These are phyloP conservation scores for Leersia perrieri DNA, from an alignment of 176 grass and related monocot genomes.

Conservation along the genomic window DNA sequence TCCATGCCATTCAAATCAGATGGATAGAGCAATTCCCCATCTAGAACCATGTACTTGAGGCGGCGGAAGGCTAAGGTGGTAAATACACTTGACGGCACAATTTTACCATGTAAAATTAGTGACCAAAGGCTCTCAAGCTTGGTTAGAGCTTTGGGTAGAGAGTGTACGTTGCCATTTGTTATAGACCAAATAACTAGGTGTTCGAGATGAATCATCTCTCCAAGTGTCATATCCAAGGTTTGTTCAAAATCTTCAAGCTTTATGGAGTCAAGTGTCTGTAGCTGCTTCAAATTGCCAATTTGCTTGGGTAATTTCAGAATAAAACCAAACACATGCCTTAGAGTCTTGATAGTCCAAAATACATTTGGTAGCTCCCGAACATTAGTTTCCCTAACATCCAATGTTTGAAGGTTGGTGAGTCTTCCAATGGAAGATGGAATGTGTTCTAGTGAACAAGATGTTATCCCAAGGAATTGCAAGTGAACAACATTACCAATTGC, in stretches of 20 bases:
- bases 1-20: background rate
- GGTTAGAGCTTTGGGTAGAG: too few species aligned
- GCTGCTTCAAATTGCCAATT: background rate
- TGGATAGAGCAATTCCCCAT: background rate
- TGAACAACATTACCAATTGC: background rate
- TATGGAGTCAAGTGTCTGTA: constrained; percentile 24
- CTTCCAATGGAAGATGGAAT: background rate
- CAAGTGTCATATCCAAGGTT: background rate
- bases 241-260: background rate
- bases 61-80: background rate
- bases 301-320: background rate
- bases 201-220: background rate
- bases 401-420: constrained; percentile 3
- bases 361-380: background rate
- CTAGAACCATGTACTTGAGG: background rate
- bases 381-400: constrained; percentile 15
- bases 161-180: accelerated
- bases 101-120: background rate
- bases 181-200: background rate
- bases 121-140: constrained; percentile 13
- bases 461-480: constrained; percentile 25
- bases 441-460: background rate
- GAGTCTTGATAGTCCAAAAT: constrained; percentile 23
- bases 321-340: constrained; percentile 32
- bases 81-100: constrained; percentile 6